Evolutionary conservation across 345 rosid genomes (phyloP).

Genomic region (Lenwebbia sp.): DNA sequence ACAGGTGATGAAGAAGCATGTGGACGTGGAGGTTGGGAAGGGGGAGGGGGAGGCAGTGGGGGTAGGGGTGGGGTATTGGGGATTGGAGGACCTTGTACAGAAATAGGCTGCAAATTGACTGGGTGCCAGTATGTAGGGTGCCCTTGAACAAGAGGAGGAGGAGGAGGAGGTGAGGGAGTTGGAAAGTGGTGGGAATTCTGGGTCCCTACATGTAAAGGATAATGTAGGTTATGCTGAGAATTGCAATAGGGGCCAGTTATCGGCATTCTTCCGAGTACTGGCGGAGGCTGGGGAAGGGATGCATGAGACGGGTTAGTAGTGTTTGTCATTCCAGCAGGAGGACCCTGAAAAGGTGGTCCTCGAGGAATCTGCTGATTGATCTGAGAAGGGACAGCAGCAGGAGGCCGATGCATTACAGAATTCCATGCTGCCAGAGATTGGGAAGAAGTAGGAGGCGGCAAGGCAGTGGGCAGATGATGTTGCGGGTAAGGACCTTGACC

Average conservation of each 20-base stretch:
- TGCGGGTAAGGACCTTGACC: background rate
- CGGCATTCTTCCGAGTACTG: constrained; percentile 9
- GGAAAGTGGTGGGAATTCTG: constrained; percentile 11
- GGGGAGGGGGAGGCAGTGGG: constrained; percentile 4
- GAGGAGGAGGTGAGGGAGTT: constrained; percentile 16
- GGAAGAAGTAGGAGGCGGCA: background rate
- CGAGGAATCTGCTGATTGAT: constrained; percentile 20
- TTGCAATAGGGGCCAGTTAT: constrained; percentile 11
- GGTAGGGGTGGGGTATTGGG: constrained; percentile 4
- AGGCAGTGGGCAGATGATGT: background rate
- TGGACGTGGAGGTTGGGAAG: constrained; percentile 14
- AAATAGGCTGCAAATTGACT: constrained; percentile 9
- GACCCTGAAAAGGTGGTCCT: constrained; percentile 21
- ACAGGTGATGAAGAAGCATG: constrained; percentile 17
- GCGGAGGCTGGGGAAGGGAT: constrained; percentile 5
- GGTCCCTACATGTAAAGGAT: constrained; percentile 12
- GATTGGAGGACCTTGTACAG: constrained; percentile 17
- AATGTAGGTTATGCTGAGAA: constrained; percentile 18
- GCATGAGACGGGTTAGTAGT: constrained; percentile 18
- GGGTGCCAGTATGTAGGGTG: constrained; percentile 15
- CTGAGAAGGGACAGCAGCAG: constrained; percentile 7
- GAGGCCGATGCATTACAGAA: background rate
- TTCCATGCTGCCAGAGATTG: background rate
- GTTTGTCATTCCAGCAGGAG: constrained; percentile 9
- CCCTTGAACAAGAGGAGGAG: constrained; percentile 20